Evolutionary conservation across 306 rosid genomes (phyloP), one percentile per base, ranked within the genome.

Genomic region (Notholithocarpus densiflorus): DNA sequence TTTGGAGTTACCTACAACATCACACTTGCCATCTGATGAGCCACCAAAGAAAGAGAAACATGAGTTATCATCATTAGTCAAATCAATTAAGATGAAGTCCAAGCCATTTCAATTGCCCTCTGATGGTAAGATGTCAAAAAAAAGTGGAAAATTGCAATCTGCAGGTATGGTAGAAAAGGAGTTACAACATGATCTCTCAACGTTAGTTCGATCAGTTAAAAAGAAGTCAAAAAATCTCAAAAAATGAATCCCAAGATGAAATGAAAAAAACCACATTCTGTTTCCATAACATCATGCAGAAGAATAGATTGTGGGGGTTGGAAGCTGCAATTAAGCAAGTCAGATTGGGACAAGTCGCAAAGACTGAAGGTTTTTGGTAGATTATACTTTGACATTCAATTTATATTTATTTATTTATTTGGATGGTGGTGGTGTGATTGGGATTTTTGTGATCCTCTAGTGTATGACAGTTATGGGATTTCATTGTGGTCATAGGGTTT

Each of bases 81-180:
- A 81, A 81, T 92, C 96, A 2, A 75, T 94, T 20, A 89, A 90
- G 92, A 89, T 89, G 97, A 92, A 90, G 82, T 79, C 93, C 29
- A 84, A 82, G 82, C 91, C 84, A 80, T 51, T 76, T 75, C 82
- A 87, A 73, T 74, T 81, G 32, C 78, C 84, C 79, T 78, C 90
- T 14, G 68, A 77, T 62, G 48, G 60, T 56, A 82, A 74, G 71
- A 84, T 11, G 61, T 14, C 75, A 19, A 86, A 62, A 69, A 81
- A 79, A 60, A 85, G 68, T 32, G 87, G 76, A 66, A 83, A 75
- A 52, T 37, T 74, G 68, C 83, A 26, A 34, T 48, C 70, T 20
- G 78, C 77, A 40, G 84, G 74, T 20, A 55, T 1, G 80, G 71
- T 17, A 71, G 82, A 81, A 54, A 81, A 3, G 57, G 61, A 57